These are phyloP conservation scores for Triticum aestivum DNA, from an alignment of 176 grass and related monocot genomes.

Conservation along the genomic window IWGSC_CS_RefSeq_v2.1 NC_057811.1:40504347-40504846, in stretches of 20 bases:
- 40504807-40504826: conserved; percentile 80
- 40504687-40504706: conserved; percentile 63
- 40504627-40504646: conserved; percentile 46
- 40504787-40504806: conserved; percentile 87
- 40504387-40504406: background rate
- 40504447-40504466: background rate
- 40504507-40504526: conserved; percentile 10
- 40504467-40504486: background rate
- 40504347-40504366: background rate
- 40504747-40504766: background rate
- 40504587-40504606: conserved; percentile 48
- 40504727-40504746: background rate
- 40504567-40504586: conserved; percentile 46
- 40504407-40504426: conserved; percentile 7
- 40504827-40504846: conserved; percentile 57
- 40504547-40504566: conserved; percentile 60
- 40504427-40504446: background rate
- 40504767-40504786: conserved; percentile 48
- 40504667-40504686: conserved; percentile 78
- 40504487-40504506: background rate
- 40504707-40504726: background rate
- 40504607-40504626: conserved; percentile 72
- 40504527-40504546: conserved; percentile 32
- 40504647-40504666: conserved; percentile 54
- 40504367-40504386: background rate